A percentile compares a stretch with the other conserved stretches of the same genome.
Evolutionary conservation across 192 early-diverging fungal genomes (phyloP).

Genomic region (Rhizophagus prolifer): DNA sequence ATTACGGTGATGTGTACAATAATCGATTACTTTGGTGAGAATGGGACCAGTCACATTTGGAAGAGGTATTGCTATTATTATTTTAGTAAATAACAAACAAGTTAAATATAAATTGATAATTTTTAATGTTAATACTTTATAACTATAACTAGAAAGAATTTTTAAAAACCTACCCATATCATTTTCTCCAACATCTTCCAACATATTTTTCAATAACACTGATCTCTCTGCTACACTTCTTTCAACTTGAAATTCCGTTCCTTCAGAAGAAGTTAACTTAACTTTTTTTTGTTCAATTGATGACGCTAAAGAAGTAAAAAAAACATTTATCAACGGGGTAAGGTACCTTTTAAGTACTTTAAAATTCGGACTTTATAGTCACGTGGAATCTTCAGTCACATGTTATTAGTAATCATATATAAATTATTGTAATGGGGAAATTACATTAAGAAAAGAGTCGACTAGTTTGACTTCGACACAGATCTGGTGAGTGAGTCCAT

Average conservation of each 20-base stretch:
- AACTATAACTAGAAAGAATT: too few relatives aligned
- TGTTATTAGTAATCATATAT: neutral
- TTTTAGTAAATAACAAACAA: neutral
- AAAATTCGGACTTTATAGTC: too few relatives aligned
- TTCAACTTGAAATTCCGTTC: slow-evolving; percentile 59
- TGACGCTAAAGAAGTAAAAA: too few relatives aligned
- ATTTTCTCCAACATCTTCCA: slow-evolving; percentile 73
- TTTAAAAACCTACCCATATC: slow-evolving; percentile 37
- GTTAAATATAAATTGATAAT: neutral
- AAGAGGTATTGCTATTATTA: slow-evolving; percentile 68
- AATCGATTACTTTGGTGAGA: slow-evolving; percentile 84
- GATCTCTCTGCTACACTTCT: slow-evolving; percentile 66
- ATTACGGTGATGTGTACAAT: slow-evolving; percentile 82
- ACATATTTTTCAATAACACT: slow-evolving; percentile 75
- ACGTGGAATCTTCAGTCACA: neutral
- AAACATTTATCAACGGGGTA: too few relatives aligned
- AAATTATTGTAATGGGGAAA: too few relatives aligned
- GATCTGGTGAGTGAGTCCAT: slow-evolving; percentile 23
- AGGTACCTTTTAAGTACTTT: too few relatives aligned
- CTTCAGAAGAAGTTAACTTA: slow-evolving; percentile 48
- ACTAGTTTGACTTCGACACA: slow-evolving; percentile 18
- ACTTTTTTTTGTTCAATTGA: slow-evolving; percentile 29
- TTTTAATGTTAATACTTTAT: too few relatives aligned
- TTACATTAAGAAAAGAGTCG: neutral
- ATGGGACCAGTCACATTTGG: slow-evolving; percentile 90